Evolutionary conservation across 768 basidiomycete species (phyloP), one percentile per base, ranked within the genome.

Genomic region (Ramaria sp.): DNA sequence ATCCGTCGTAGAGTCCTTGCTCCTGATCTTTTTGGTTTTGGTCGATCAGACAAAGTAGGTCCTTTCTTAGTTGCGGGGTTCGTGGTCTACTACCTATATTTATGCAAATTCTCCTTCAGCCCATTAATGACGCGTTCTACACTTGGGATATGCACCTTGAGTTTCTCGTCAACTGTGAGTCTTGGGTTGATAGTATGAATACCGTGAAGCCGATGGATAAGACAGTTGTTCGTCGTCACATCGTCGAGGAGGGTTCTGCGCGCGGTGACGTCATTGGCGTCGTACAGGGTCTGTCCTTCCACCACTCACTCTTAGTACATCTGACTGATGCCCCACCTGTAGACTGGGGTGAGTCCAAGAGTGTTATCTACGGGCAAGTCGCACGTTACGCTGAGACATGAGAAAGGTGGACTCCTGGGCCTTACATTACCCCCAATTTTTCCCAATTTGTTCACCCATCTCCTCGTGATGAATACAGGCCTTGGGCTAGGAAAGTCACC

Each of bases 41-140:
- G 55, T 16, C 48, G 55, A 37, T 48, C 47, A 34, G 55, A 56
- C 27, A 56, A 56, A 39, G 55, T 56, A 37, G 16, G 48, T n/a
- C n/a, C n/a, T n/a, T n/a, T n/a, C n/a, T n/a, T n/a, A n/a, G n/a
- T n/a, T n/a, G n/a, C n/a, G n/a, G n/a, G n/a, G n/a, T n/a, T n/a
- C n/a, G n/a, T n/a, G n/a, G n/a, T n/a, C n/a, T n/a, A n/a, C n/a
- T n/a, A n/a, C n/a, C n/a, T n/a, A n/a, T 16, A 25, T 15, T 24
- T 9, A 24, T 20, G 9, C 12, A 48, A 8, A 50, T 50, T 10
- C 18, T 28, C 28, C 3, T 48, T 28, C 37, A 56, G 55, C 55
- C 55, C 32, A 37, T 50, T 6, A 48, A 56, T 25, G 55, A 56
- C 24, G 36, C 16, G 15, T 48, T 56, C 18, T 56, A 56, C 37